These are phyloP conservation scores for Oryza glumipatula DNA, from an alignment of 176 grass and related monocot genomes.

Conservation along the genomic window DNA sequence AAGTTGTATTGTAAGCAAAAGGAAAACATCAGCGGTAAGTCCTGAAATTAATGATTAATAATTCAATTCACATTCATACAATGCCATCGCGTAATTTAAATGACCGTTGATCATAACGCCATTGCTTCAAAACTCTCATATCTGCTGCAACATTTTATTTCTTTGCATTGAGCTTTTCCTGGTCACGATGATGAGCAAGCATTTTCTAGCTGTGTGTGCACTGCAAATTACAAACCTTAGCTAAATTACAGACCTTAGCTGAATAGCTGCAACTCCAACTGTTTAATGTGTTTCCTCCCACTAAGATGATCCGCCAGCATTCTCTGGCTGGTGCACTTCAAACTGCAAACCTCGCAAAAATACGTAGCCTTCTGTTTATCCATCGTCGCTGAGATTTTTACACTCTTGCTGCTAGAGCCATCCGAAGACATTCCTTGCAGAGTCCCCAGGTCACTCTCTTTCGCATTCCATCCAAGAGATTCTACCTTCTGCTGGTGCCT, in stretches of 20 bases:
- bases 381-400: background rate
- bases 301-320: too few relatives aligned
- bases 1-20: background rate
- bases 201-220: constrained; percentile 37
- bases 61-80: background rate
- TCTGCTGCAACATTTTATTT: background rate
- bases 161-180: constrained; percentile 11
- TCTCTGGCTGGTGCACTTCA: background rate
- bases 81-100: background rate
- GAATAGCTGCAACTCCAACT: too few relatives aligned
- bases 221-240: constrained; percentile 19
- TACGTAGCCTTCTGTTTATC: background rate
- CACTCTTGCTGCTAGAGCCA: too few relatives aligned
- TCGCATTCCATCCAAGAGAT: too few relatives aligned
- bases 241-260: background rate
- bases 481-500: too few relatives aligned
- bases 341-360: background rate
- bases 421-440: background rate
- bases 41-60: background rate
- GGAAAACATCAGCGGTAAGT: background rate
- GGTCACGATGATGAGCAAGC: background rate
- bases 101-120: background rate
- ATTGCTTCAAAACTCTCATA: background rate
- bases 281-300: too few relatives aligned
- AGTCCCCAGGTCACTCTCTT: too few relatives aligned